Base-by-base conservation (phyloP, 331 rosid genomes). In the Saraca asoca region DNA sequence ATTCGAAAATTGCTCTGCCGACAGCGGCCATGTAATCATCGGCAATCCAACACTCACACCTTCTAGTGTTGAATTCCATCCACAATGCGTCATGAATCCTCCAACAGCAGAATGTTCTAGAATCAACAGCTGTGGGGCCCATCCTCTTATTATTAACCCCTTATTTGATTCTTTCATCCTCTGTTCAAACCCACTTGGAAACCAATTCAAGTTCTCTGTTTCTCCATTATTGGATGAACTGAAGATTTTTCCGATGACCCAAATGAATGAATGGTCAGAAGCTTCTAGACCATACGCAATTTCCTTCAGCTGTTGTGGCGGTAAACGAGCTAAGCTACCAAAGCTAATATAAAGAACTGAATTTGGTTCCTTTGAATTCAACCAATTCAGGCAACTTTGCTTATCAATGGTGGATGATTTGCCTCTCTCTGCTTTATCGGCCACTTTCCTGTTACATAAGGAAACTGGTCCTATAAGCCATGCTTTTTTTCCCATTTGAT, bases 51-150 rank as follows among this genome's bases (percentile, higher is more conserved):
- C 69, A 5, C 75, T 49, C 52, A 82, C 29, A 6, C 85, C 77
- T 71, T 85, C 91, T 66, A 85, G 5, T 3, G 80, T 78, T 0
- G 88, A 85, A 54, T 82, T 85, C 87, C 91, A 85, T 10, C 91
- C 85, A 24, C 87, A 85, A 20, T 85, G 88, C 2, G 88, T 85
- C 79, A 85, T 35, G 15, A 80, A 85, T 33, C 86, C 91, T 34
- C 79, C 82, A 5, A 85, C 58, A 0, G 86, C 73, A 6, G 2
- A 62, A 12, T 85, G 86, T 9, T 80, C 85, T 62, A 85, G 34
- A 20, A 85, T 80, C 84, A 82, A 35, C 6, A 85, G n/a, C 56
- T 85, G 91, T 6, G 91, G 91, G 5, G 81, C 91, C 91, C 88
- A 85, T 0, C 88, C 91, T 68, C 82, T 80, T 7, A 85, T 34